Conservation (phyloP, 495 filamentous ascomycete species). For the Trichoderma erinaceum region DNA sequence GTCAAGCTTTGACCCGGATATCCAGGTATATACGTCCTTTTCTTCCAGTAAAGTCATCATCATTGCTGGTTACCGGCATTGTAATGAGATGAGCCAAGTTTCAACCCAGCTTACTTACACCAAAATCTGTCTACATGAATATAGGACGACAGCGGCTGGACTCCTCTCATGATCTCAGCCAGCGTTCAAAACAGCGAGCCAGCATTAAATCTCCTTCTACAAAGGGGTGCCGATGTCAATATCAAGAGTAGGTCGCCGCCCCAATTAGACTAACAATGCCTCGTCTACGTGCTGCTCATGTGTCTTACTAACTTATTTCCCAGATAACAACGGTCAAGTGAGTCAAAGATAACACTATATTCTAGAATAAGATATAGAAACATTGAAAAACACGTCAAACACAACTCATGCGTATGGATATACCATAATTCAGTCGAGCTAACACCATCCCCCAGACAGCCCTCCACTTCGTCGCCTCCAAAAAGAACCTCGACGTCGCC, state of each 20-base stretch:
- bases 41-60: slow-evolving; percentile 15
- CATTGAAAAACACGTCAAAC: too few relatives aligned
- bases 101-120: neutral
- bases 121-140: slow-evolving; percentile 4
- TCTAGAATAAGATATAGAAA: neutral
- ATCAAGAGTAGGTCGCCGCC: slow-evolving; percentile 53
- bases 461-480: slow-evolving; percentile 87
- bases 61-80: too few relatives aligned
- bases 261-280: neutral
- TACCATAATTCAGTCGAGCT: neutral
- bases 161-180: slow-evolving; percentile 86
- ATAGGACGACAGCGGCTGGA: slow-evolving; percentile 87
- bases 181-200: slow-evolving; percentile 67
- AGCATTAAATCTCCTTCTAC: slow-evolving; percentile 66
- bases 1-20: slow-evolving; percentile 81
- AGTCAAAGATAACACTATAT: neutral
- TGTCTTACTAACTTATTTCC: slow-evolving; percentile 7
- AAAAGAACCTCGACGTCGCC: slow-evolving; percentile 74
- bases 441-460: slow-evolving; percentile 53
- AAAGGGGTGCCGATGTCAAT: slow-evolving; percentile 78
- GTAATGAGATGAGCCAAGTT: neutral
- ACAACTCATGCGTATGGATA: too few relatives aligned
- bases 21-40: slow-evolving; percentile 50
- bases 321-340: slow-evolving; percentile 55
- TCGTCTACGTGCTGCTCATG: neutral